phyloP scores from a whole-genome alignment of 192 early-diverging fungal genomes.

The Mortierella hygrophila region DNA sequence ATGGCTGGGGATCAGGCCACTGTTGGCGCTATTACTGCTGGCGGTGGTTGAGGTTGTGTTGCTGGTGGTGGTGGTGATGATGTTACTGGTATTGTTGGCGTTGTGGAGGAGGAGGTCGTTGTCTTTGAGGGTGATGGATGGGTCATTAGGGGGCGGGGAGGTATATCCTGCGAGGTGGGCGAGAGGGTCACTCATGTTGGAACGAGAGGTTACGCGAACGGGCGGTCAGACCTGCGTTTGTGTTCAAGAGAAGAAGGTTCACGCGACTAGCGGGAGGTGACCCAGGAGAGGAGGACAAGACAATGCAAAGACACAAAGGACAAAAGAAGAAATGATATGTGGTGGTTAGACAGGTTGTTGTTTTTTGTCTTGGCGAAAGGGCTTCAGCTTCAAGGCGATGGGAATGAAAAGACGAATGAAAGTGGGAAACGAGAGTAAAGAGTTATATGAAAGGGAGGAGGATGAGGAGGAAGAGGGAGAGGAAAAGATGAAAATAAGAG shows the following conservation, averaged over 20 bases:
- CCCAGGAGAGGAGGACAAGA: background rate
- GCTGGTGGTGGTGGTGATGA: constrained; percentile 5
- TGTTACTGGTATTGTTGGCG: constrained; percentile 13
- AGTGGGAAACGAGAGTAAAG: background rate
- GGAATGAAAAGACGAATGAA: background rate
- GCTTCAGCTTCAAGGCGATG: no score
- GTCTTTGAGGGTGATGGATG: constrained; percentile 8
- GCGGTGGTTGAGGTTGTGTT: constrained; percentile 6
- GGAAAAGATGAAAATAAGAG: background rate
- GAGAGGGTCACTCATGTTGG: constrained; percentile 32
- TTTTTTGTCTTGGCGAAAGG: background rate
- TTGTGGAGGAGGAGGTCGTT: constrained; percentile 6
- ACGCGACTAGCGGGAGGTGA: background rate
- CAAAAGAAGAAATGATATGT: background rate
- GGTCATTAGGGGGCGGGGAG: constrained; percentile 52
- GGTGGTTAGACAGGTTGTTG: no score
- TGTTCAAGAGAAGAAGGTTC: background rate
- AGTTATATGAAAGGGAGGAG: background rate
- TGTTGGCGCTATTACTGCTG: constrained; percentile 4
- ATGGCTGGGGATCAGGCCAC: background rate
- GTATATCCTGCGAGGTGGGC: constrained; percentile 40
- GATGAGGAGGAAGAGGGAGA: background rate
- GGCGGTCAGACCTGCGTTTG: background rate
- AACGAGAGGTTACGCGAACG: background rate
- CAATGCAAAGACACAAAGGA: background rate